phyloP scores from a whole-genome alignment of 2,329 filamentous ascomycete species.

The Hymenoscyphus occultus region DNA sequence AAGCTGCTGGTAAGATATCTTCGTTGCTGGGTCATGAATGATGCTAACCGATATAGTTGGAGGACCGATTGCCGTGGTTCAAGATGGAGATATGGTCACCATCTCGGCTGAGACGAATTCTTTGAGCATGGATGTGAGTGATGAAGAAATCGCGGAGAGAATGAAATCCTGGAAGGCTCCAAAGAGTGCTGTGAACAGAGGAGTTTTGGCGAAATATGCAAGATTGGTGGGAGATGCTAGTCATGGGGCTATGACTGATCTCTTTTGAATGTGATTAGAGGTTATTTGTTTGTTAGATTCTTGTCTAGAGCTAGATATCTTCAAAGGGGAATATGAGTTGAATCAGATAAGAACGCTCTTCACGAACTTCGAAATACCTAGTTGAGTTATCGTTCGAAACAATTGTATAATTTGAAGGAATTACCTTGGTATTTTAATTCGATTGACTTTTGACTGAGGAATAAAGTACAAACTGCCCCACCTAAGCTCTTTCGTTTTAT shows the following conservation, averaged over 20 bases:
- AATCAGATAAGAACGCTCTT: too few relatives aligned
- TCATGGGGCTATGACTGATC: conserved; percentile 85
- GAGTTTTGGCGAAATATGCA: conserved; percentile 87
- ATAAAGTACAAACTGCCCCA: too few relatives aligned
- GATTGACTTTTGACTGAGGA: too few relatives aligned
- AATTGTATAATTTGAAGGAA: too few relatives aligned
- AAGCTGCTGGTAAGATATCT: conserved; percentile 57
- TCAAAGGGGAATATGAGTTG: not conserved
- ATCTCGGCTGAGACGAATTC: conserved; percentile 80
- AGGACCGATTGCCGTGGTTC: conserved; percentile 80
- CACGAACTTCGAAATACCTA: too few relatives aligned
- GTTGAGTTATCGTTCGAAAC: too few relatives aligned
- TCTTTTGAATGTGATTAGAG: conserved; percentile 46
- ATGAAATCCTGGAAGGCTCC: conserved; percentile 68
- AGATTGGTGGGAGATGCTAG: conserved; percentile 85
- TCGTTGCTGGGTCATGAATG: not conserved
- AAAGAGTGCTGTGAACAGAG: conserved; percentile 70
- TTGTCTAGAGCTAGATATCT: not conserved
- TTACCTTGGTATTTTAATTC: too few relatives aligned
- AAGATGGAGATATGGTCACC: conserved; percentile 76
- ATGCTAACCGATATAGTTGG: conserved; percentile 50
- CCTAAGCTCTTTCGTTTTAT: not conserved
- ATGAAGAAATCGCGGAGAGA: conserved; percentile 65
- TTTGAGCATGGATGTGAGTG: conserved; percentile 63
- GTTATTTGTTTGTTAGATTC: not conserved